Base-by-base conservation (phyloP, 139 green algal species). In the Chlamydomonas sphaeroides region DNA sequence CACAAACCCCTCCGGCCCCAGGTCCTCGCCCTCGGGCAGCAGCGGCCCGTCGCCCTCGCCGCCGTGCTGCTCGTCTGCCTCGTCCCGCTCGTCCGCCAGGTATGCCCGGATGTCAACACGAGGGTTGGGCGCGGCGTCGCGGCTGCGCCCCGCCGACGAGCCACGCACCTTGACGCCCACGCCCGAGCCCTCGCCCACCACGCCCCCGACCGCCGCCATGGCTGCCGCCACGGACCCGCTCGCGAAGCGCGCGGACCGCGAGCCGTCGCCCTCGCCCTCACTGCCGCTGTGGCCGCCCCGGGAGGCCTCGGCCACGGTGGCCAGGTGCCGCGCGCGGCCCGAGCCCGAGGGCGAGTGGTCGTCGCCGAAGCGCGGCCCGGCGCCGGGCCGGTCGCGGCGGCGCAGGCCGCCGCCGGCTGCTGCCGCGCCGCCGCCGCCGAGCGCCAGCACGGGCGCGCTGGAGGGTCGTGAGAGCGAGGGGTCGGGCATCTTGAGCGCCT, bases 101-200 rank as follows among this genome's bases (percentile, higher is more conserved):
- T 82, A 82, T 3, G 26, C 35, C 42, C 75, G 75, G 28, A 82
- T 61, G 41, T 82, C 62, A 3, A 82, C 45, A 6, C 62, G 41
- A 23, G 61, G 75, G 62, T 65, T 72, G n/a, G 75, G 42, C 20
- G 61, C 62, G 32, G 21, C n/a, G 42, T 72, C 75, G 3, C 75
- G 75, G n/a, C 30, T 65, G 32, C 75, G 75, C 3, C 75, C 75
- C 45, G 75, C 75, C 23, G 75, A 82, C 25, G 75, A 38, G 42
- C 75, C 75, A 1, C 75, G 75, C 61, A 82, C 75, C 30, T 15
- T 23, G 21, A 56, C 65, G 38, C 3, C 6, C 8, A 33, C 20
- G 18, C 5, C 33, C 33, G 3, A n/a, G 59, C n/a, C 30, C 1
- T 1, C 2, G 3, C 30, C n/a, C 7, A 11, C 5, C n/a, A n/a